These are phyloP conservation scores for Eremochloa ophiuroides DNA, from an alignment of 176 grass and related monocot species.

Conservation along the genomic window DNA sequence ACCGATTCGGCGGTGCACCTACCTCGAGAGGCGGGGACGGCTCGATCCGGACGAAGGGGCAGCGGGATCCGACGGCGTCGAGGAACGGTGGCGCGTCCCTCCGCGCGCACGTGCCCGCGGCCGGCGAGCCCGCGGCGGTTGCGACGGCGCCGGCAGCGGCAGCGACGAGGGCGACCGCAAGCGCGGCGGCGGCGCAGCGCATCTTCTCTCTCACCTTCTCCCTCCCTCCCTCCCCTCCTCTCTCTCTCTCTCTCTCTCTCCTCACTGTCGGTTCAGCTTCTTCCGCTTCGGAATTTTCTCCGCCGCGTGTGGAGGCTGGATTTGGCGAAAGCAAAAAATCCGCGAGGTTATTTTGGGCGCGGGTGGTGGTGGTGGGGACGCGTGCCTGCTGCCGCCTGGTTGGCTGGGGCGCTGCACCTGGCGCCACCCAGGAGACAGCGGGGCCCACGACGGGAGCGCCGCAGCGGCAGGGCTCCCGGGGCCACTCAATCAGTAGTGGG, in stretches of 20 bases:
- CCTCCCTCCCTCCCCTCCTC: neutral
- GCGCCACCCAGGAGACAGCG: neutral
- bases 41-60: conserved; percentile 46
- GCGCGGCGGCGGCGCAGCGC: conserved; percentile 30
- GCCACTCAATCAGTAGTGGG: neutral
- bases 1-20: neutral
- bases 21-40: conserved; percentile 49
- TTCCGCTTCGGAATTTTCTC: conserved; percentile 22
- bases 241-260: neutral
- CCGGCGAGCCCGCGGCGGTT: neutral
- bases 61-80: conserved; percentile 35
- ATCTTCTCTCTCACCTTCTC: neutral
- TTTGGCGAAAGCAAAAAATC: neutral
- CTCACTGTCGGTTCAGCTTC: neutral
- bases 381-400: neutral
- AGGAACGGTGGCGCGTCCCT: conserved; percentile 39
- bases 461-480: neutral
- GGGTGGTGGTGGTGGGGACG: neutral
- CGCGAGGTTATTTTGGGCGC: conserved; percentile 22
- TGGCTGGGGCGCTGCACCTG: neutral
- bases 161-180: conserved; percentile 11
- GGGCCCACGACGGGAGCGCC: neutral
- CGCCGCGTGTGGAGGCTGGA: conserved; percentile 19
- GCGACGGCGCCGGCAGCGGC: neutral
- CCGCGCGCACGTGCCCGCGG: conserved; percentile 18